Base-by-base conservation (phyloP, 2,329 filamentous ascomycete species). In the Colletotrichum coccodes region DNA sequence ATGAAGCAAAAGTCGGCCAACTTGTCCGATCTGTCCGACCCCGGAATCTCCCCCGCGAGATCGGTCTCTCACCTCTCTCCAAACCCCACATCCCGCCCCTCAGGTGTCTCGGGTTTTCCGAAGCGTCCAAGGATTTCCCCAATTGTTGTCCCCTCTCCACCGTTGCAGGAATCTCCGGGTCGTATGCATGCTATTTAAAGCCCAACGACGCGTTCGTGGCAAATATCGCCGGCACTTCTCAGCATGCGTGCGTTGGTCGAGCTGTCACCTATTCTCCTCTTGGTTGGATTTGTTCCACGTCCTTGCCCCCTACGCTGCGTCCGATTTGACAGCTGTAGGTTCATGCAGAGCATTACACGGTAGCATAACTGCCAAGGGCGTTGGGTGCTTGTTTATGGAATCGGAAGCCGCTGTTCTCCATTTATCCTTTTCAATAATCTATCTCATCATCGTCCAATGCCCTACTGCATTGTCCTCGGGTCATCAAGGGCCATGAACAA, bases 401-500 rank as follows among this genome's bases (percentile, higher is more conserved):
- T 2, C 23, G 50, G 14, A 9, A 34, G 28, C 18, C 1, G 32
- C 40, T 52, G 18, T 21, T 21, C 30, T 11, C 21, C 18, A 12
- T 36, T 8, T 23, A 3, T 7, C 21, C 16, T 1, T 7, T 8
- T 53, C 14, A 5, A 12, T 12, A 18, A 9, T 44, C 1, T 44
- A 18, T 18, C n/a, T 18, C n/a, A 21, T 5, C 40, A 44, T 44
- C 14, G 7, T 36, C 34, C 34, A 36, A 36, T 14, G 14, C n/a
- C 18, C 50, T 53, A 53, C 21, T 62, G 60, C 58, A 66, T 56
- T n/a, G 58, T 23, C 6, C 64, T 57, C 11, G 54, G 59, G 18
- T 67, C 64, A 36, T 63, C 64, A 5, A 67, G 14, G 14, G 64
- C 50, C 59, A 67, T 63, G 12, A 58, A 67, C 6, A 67, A 21